phyloP scores from a whole-genome alignment of 1,139 yeast species.

The Debaryomycetaceae sp. region DNA sequence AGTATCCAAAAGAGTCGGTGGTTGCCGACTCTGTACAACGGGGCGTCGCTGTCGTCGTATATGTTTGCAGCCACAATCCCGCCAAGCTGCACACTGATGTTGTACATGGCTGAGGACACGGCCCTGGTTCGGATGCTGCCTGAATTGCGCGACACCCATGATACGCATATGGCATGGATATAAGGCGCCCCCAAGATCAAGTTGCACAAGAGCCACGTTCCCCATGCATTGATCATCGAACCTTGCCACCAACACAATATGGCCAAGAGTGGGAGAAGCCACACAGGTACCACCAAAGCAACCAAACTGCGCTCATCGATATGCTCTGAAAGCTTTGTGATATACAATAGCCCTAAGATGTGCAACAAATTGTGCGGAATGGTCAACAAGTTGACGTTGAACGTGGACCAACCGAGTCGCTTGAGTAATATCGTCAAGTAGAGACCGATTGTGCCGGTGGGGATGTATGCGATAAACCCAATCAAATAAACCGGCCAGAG shows the following conservation, averaged over 20 bases:
- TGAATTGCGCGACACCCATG: conserved; percentile 60
- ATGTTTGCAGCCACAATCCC: conserved; percentile 49
- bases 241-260: conserved; percentile 50
- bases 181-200: conserved; percentile 48
- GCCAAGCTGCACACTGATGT: conserved; percentile 58
- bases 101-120: conserved; percentile 57
- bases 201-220: conserved; percentile 47
- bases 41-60: conserved; percentile 54
- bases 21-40: conserved; percentile 56
- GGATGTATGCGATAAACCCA: conserved; percentile 45
- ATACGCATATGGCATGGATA: conserved; percentile 51
- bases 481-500: conserved; percentile 56
- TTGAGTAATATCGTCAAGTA: conserved; percentile 52
- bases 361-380: conserved; percentile 44
- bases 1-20: conserved; percentile 16
- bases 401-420: conserved; percentile 52
- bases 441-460: conserved; percentile 34
- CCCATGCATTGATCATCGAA: conserved; percentile 44
- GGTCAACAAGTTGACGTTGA: conserved; percentile 50
- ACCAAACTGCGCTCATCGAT: conserved; percentile 31
- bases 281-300: conserved; percentile 32
- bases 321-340: conserved; percentile 40
- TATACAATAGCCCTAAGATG: conserved; percentile 31
- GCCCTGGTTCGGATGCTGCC: conserved; percentile 58
- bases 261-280: conserved; percentile 33